Conservation (phyloP, 2,329 filamentous ascomycete species). For the Tympanopsis confertula region DNA sequence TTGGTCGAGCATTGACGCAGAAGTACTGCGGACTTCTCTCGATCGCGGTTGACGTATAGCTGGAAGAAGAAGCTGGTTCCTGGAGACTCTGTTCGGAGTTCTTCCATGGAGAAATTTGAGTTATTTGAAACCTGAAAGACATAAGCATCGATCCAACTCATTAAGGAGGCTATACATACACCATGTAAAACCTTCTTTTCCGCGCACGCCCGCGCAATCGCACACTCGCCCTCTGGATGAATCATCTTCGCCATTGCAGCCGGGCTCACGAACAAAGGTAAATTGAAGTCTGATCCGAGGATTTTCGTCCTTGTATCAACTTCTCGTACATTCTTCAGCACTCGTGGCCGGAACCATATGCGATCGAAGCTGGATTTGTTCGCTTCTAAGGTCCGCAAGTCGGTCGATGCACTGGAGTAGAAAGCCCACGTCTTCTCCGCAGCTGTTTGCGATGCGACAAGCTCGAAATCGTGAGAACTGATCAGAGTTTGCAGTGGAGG, state of each 20-base stretch:
- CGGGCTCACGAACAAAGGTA: conserved; percentile 37
- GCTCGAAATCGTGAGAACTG: conserved; percentile 36
- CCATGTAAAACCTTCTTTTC: conserved; percentile 34
- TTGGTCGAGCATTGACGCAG: conserved; percentile 20
- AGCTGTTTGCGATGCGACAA: conserved; percentile 28
- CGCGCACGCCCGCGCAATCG: conserved; percentile 33
- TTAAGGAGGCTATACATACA: conserved; percentile 12
- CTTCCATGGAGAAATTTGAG: conserved; percentile 32
- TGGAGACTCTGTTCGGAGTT: conserved; percentile 25
- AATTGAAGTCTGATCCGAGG: conserved; percentile 24
- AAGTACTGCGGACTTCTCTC: conserved; percentile 31
- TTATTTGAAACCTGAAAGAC: conserved; percentile 31
- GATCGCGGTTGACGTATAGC: conserved; percentile 39
- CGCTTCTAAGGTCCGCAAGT: conserved; percentile 34
- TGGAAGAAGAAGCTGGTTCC: conserved; percentile 34
- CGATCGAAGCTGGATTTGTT: conserved; percentile 34
- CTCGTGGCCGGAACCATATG: conserved; percentile 38
- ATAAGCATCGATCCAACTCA: neutral
- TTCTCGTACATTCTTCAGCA: conserved; percentile 31
- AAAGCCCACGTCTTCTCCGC: conserved; percentile 40
- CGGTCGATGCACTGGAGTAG: conserved; percentile 39
- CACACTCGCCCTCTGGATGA: conserved; percentile 37
- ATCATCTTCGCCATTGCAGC: conserved; percentile 36
- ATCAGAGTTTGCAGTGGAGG: conserved; percentile 32
- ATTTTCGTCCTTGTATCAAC: conserved; percentile 26